Conservation (phyloP, 768 basidiomycete genomes). For the Naganishia randhawae region DNA sequence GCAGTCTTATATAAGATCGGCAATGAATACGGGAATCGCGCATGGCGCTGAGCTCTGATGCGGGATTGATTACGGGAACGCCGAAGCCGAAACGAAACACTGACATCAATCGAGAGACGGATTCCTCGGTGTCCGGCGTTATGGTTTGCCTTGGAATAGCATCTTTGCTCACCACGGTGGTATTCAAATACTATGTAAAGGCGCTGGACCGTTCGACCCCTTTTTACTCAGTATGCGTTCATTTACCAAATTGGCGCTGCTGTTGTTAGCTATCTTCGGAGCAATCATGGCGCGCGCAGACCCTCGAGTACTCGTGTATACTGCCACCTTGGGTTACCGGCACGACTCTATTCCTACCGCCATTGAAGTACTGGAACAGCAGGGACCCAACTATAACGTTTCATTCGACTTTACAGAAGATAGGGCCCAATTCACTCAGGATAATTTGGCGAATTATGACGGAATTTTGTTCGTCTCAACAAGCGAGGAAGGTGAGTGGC, state of each 20-base stretch:
- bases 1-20: too few species aligned
- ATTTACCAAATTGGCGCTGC: neutral
- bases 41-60: neutral
- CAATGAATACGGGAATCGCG: too few species aligned
- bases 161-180: neutral
- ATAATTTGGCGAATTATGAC: conserved; percentile 60
- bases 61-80: neutral
- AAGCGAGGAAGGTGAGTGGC: conserved; percentile 64
- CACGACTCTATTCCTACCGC: conserved; percentile 75
- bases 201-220: neutral
- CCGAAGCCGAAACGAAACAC: neutral
- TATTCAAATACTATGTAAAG: neutral
- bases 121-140: conserved; percentile 20
- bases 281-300: conserved; percentile 11
- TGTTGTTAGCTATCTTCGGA: neutral
- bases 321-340: conserved; percentile 62
- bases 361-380: conserved; percentile 58
- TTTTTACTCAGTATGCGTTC: neutral
- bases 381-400: conserved; percentile 56
- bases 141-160: neutral
- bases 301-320: conserved; percentile 59
- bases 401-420: conserved; percentile 68
- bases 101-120: neutral
- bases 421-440: conserved; percentile 58
- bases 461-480: conserved; percentile 67